Percentiles rank a stretch among this genome's conserved stretches.
phyloP scores from a whole-genome alignment of 371 early-diverging fungal species.

The Mortierella polycephala region DNA sequence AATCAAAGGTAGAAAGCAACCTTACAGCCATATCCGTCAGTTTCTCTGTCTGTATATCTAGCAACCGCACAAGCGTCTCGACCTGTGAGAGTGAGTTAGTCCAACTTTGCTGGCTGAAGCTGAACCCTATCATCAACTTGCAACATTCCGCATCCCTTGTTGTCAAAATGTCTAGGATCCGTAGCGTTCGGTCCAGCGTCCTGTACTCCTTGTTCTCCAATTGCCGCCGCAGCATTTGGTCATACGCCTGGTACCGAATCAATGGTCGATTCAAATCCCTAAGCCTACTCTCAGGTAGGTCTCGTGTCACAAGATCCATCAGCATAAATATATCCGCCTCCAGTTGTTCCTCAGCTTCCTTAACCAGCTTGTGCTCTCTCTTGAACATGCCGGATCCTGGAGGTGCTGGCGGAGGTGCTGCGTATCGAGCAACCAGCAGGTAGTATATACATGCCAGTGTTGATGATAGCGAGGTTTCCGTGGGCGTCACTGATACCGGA shows the following conservation, averaged over 20 bases:
- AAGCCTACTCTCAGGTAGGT: slow-evolving; percentile 13
- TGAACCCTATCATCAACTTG: slow-evolving; percentile 32
- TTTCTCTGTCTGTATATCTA: slow-evolving; percentile 11
- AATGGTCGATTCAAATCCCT: slow-evolving; percentile 8
- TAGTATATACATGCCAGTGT: slow-evolving; percentile 30
- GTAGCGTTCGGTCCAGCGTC: slow-evolving; percentile 12
- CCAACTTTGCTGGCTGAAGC: slow-evolving; percentile 19
- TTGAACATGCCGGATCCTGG: background rate
- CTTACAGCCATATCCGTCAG: slow-evolving; percentile 22
- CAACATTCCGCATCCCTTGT: slow-evolving; percentile 20
- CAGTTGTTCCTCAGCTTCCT: slow-evolving; percentile 23
- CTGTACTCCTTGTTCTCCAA: background rate
- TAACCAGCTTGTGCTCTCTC: background rate
- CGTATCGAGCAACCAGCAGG: slow-evolving; percentile 20
- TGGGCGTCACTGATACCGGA: slow-evolving; percentile 8
- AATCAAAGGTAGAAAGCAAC: too few species aligned
- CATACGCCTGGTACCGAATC: slow-evolving; percentile 23
- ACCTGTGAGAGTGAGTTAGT: slow-evolving; percentile 13
- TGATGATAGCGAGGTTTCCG: slow-evolving; percentile 17
- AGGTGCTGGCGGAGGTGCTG: background rate
- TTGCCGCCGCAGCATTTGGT: slow-evolving; percentile 10
- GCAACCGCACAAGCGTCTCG: slow-evolving; percentile 12
- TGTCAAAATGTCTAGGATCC: slow-evolving; percentile 20
- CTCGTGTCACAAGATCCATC: slow-evolving; percentile 11
- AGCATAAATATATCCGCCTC: slow-evolving; percentile 24